phyloP scores from a whole-genome alignment of 2,329 filamentous ascomycete genomes.

The Cladosporium sp. region DNA sequence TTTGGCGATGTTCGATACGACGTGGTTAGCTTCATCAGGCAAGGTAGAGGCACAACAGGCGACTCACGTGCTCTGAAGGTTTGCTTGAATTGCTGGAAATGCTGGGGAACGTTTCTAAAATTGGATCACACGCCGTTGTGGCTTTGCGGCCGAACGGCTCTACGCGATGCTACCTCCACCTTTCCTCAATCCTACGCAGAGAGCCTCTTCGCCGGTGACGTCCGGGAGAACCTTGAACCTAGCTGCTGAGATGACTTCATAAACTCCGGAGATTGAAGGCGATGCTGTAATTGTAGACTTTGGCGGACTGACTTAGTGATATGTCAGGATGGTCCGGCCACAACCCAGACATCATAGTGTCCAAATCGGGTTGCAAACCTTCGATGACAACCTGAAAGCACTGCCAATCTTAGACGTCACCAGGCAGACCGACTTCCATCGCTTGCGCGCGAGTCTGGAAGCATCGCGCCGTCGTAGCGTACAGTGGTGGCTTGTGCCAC shows the following conservation, averaged over 20 bases:
- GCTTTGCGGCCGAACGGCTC: background rate
- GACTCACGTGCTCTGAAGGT: slow-evolving; percentile 4
- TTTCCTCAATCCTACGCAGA: background rate
- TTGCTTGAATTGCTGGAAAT: background rate
- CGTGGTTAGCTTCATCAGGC: slow-evolving; percentile 20
- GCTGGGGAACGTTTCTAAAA: background rate
- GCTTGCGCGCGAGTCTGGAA: background rate
- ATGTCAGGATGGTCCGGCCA: background rate
- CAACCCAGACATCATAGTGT: background rate
- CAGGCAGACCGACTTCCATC: background rate
- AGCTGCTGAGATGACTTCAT: background rate
- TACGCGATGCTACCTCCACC: slow-evolving; percentile 9
- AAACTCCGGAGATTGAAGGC: background rate
- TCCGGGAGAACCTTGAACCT: background rate
- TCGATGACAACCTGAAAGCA: background rate
- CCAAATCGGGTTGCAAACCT: background rate
- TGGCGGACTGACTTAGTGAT: background rate
- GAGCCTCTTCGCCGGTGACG: slow-evolving; percentile 1
- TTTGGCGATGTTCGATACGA: slow-evolving; percentile 14
- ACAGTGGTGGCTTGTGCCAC: background rate
- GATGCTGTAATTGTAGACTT: background rate
- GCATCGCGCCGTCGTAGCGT: background rate
- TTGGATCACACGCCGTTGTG: slow-evolving; percentile 5
- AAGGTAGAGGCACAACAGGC: slow-evolving; percentile 15
- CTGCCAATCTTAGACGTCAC: background rate